Conservation (phyloP, 805 yeast species). For the Saccharomycopsis selenospora region DNA sequence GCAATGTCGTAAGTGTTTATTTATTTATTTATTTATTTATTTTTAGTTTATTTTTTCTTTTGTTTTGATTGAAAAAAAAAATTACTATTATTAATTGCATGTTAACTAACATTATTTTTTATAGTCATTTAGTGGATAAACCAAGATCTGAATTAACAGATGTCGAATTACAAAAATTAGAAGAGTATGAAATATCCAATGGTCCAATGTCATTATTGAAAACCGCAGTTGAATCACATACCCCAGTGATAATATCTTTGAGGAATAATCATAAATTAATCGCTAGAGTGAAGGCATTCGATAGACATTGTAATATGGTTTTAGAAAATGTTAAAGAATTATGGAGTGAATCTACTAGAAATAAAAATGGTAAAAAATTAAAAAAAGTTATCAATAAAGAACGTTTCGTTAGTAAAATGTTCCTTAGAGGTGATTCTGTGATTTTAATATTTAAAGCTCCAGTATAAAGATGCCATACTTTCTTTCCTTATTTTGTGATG, state of each 20-base stretch:
- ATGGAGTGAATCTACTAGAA: constrained; percentile 47
- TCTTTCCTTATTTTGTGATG: too few relatives aligned
- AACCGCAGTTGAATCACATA: constrained; percentile 64
- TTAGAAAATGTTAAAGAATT: constrained; percentile 85
- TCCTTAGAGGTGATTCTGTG: constrained; percentile 92
- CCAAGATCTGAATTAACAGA: constrained; percentile 77
- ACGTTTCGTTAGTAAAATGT: constrained; percentile 81
- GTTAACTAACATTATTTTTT: neutral
- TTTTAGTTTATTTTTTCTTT: neutral
- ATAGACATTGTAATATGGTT: constrained; percentile 91
- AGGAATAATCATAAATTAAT: constrained; percentile 90
- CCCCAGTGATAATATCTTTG: constrained; percentile 79
- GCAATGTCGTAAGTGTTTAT: neutral
- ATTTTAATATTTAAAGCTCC: constrained; percentile 62
- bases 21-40: neutral
- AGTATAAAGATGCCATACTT: too few relatives aligned
- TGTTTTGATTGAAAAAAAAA: neutral
- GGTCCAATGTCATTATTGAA: constrained; percentile 92
- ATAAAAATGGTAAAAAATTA: constrained; percentile 56
- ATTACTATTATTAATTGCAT: too few relatives aligned
- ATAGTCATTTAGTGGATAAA: constrained; percentile 58
- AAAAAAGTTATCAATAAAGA: constrained; percentile 63
- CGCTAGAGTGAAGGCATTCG: constrained; percentile 89
- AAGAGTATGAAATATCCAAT: constrained; percentile 80
- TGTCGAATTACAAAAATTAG: constrained; percentile 70